Evolutionary conservation across 2,329 filamentous ascomycete genomes (phyloP).

Genomic region (Aspergillus latus): DNA sequence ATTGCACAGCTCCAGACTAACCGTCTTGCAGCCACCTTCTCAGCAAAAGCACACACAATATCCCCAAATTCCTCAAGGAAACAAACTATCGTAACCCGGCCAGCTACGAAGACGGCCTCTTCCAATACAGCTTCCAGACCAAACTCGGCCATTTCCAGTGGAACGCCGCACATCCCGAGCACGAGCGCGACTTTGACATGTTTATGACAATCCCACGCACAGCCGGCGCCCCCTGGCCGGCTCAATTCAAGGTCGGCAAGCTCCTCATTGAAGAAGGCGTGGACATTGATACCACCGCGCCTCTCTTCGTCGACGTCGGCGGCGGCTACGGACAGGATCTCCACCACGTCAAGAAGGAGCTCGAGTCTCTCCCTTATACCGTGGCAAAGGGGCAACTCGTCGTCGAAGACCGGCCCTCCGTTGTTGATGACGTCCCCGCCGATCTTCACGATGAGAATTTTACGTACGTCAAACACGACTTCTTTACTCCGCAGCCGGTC

Average conservation of each 20-base stretch:
- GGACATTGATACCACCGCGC: constrained; percentile 11
- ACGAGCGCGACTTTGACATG: constrained; percentile 21
- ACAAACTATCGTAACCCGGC: constrained; percentile 11
- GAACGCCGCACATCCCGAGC: constrained; percentile 12
- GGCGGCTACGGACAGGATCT: constrained; percentile 21
- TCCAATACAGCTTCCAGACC: constrained; percentile 23
- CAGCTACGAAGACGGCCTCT: constrained; percentile 14
- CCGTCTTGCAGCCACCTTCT: neutral
- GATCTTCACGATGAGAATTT: neutral
- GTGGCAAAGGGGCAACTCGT: neutral
- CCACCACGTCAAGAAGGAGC: constrained; percentile 5
- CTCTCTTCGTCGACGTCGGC: constrained; percentile 24
- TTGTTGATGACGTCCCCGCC: neutral
- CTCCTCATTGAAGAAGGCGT: constrained; percentile 19
- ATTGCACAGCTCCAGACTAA: no score
- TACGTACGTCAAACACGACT: neutral
- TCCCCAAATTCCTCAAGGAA: constrained; percentile 1
- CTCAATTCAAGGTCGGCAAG: constrained; percentile 27
- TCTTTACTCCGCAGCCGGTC: neutral
- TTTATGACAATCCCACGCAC: constrained; percentile 25
- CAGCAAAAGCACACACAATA: neutral
- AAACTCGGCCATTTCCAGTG: constrained; percentile 19
- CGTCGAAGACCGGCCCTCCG: neutral
- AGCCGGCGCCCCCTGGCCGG: constrained; percentile 20
- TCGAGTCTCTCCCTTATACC: neutral